phyloP scores from a whole-genome alignment of 2,329 filamentous ascomycete species.

The Coccinonectria pachysandricola region DNA sequence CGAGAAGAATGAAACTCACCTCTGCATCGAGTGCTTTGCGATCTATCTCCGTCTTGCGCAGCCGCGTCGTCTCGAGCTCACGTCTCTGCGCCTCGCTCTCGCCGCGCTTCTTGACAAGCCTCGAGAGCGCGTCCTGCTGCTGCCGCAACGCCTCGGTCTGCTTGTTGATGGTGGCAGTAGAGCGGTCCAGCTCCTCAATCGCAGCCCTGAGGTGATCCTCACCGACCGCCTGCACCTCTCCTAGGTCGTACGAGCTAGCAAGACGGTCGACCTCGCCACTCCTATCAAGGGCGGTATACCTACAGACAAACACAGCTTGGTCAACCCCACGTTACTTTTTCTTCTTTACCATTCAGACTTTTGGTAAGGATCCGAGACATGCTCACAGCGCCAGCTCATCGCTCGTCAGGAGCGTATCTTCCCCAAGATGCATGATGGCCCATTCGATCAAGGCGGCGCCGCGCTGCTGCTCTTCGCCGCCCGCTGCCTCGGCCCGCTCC shows the following conservation, averaged over 20 bases:
- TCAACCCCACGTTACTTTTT: constrained; percentile 9
- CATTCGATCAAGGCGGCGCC: constrained; percentile 34
- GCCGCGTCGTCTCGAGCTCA: constrained; percentile 19
- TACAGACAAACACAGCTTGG: constrained; percentile 15
- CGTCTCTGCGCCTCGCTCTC: constrained; percentile 20
- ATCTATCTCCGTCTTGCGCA: constrained; percentile 25
- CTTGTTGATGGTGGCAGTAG: constrained; percentile 52
- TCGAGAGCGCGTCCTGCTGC: constrained; percentile 50
- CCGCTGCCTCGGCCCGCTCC: no score
- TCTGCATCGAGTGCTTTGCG: constrained; percentile 31
- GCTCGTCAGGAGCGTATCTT: constrained; percentile 41
- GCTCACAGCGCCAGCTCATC: constrained; percentile 45
- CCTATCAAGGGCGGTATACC: constrained; percentile 39
- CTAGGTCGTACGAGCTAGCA: constrained; percentile 34
- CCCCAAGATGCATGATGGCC: constrained; percentile 36
- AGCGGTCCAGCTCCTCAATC: constrained; percentile 52
- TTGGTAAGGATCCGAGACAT: constrained; percentile 4
- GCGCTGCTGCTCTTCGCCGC: constrained; percentile 24
- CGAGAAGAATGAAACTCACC: constrained; percentile 21
- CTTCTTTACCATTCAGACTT: constrained; percentile 1
- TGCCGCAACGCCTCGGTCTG: constrained; percentile 51
- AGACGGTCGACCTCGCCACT: constrained; percentile 38
- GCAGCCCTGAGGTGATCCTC: constrained; percentile 52
- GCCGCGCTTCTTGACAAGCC: constrained; percentile 33
- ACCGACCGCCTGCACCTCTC: constrained; percentile 37